Evolutionary conservation across 2,329 filamentous ascomycete genomes (phyloP).

Genomic region (Dactylellina sp.): DNA sequence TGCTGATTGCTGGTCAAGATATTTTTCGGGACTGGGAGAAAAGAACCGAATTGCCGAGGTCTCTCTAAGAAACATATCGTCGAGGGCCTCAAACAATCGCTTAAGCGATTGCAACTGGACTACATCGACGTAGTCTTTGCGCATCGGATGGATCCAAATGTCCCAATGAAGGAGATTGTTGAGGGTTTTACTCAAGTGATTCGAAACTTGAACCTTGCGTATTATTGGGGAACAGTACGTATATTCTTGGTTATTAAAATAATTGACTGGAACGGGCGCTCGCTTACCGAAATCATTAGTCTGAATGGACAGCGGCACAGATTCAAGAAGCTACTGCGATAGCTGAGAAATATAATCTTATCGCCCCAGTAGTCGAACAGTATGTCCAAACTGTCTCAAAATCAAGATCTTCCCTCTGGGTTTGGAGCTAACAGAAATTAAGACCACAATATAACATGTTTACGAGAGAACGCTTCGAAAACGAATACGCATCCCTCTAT

Average conservation of each 20-base stretch:
- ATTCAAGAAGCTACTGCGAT: conserved; percentile 71
- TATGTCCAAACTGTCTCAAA: conserved; percentile 16
- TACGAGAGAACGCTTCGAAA: conserved; percentile 72
- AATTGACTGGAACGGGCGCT: neutral
- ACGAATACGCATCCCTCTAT: conserved; percentile 71
- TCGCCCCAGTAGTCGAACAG: conserved; percentile 69
- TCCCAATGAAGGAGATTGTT: conserved; percentile 74
- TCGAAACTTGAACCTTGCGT: conserved; percentile 70
- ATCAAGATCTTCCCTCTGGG: neutral
- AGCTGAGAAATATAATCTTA: conserved; percentile 71
- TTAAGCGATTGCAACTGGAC: conserved; percentile 72
- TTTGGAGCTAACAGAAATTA: neutral
- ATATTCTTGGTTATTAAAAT: neutral
- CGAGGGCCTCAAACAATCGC: conserved; percentile 71
- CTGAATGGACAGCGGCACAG: conserved; percentile 71
- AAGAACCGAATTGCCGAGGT: conserved; percentile 71
- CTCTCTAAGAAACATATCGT: conserved; percentile 69
- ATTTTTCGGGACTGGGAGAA: conserved; percentile 70
- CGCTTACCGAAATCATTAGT: conserved; percentile 17
- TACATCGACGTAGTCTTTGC: conserved; percentile 76
- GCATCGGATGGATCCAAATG: conserved; percentile 71
- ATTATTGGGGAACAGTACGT: conserved; percentile 72
- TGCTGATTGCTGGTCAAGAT: conserved; percentile 62
- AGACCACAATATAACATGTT: conserved; percentile 72
- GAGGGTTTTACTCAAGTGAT: conserved; percentile 68